Evolutionary conservation across 306 rosid species (phyloP), one percentile per base, ranked within the genome.

Genomic region (Casuarina cunninghamiana): DNA sequence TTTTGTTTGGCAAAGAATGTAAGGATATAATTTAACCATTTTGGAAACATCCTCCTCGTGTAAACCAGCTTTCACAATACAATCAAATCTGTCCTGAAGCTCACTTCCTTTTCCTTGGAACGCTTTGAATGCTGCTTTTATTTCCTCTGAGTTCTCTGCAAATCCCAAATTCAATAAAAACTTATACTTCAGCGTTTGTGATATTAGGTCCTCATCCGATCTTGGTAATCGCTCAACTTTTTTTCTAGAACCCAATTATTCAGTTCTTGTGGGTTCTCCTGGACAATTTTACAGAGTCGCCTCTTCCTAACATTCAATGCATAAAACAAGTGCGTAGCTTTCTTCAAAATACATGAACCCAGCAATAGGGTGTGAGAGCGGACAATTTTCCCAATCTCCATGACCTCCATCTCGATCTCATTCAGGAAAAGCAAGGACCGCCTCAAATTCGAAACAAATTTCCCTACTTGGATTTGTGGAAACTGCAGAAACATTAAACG

Each of bases 61-160:
- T 62, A 94, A 83, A 9, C 97, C 97, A 62, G 91, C 96, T 51
- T 82, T 82, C 77, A 90, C 91, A 74, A 94, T 80, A 61, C 87
- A 87, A 71, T 94, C 83, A 32, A 89, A 90, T 77, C 97, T 88
- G 83, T 90, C 94, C 80, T 91, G 93, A 75, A 94, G 93, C 86
- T 90, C 93, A 55, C 51, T 77, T 81, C 91, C 98, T 76, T 82
- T 94, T 54, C 97, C 98, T 74, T 93, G 84, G 69, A 89, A 88
- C 66, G 79, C 67, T 86, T 79, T 86, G 48, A 83, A 53, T 0
- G 88, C 88, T 53, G 66, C 6, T 76, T 85, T 79, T 89, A 90
- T 82, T 73, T 84, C 54, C 38, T 75, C 41, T 0, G 93, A 85
- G 84, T 85, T 83, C 65, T 89, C 87, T 6, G 41, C 87, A 60